These are phyloP conservation scores for Auriscalpium microsporum DNA, from an alignment of 768 basidiomycete genomes.

Conservation along the genomic window DNA sequence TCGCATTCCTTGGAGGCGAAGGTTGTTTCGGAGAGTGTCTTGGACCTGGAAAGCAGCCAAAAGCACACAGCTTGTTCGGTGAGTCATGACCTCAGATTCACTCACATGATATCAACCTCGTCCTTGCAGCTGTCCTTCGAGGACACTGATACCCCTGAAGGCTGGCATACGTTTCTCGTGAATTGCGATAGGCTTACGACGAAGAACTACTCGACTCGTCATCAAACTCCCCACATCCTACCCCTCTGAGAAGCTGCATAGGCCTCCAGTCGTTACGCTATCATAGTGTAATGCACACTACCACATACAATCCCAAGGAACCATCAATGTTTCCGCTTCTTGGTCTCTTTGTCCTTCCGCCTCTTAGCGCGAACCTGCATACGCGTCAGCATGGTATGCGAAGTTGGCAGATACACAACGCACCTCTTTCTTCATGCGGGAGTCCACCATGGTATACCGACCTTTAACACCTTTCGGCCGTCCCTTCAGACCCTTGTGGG, in stretches of 20 bases:
- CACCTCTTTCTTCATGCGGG: slow-evolving; percentile 91
- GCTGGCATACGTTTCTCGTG: slow-evolving; percentile 39
- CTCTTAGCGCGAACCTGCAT: slow-evolving; percentile 74
- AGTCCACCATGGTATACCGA: slow-evolving; percentile 88
- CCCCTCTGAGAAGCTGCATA: not conserved
- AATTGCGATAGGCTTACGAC: slow-evolving; percentile 37
- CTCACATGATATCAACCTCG: not conserved
- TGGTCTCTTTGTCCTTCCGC: slow-evolving; percentile 65
- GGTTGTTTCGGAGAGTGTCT: slow-evolving; percentile 36
- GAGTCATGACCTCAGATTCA: slow-evolving; percentile 8
- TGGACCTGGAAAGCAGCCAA: slow-evolving; percentile 48
- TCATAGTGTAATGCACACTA: too few relatives aligned
- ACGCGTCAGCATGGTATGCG: not conserved
- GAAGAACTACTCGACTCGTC: slow-evolving; percentile 12
- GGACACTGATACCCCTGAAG: slow-evolving; percentile 26
- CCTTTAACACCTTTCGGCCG: slow-evolving; percentile 95
- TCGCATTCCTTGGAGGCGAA: slow-evolving; percentile 3
- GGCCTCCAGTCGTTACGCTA: too few relatives aligned
- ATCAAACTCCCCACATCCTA: not conserved
- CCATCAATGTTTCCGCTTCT: slow-evolving; percentile 43
- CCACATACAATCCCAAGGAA: too few relatives aligned
- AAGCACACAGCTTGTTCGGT: slow-evolving; percentile 50
- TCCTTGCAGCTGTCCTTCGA: slow-evolving; percentile 36
- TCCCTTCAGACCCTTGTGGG: slow-evolving; percentile 83
- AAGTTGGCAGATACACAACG: slow-evolving; percentile 16